Evolutionary conservation across 2,329 filamentous ascomycete species (phyloP), one percentile per base, ranked within the genome.

Genomic region (Trichothecium sympodiale): DNA sequence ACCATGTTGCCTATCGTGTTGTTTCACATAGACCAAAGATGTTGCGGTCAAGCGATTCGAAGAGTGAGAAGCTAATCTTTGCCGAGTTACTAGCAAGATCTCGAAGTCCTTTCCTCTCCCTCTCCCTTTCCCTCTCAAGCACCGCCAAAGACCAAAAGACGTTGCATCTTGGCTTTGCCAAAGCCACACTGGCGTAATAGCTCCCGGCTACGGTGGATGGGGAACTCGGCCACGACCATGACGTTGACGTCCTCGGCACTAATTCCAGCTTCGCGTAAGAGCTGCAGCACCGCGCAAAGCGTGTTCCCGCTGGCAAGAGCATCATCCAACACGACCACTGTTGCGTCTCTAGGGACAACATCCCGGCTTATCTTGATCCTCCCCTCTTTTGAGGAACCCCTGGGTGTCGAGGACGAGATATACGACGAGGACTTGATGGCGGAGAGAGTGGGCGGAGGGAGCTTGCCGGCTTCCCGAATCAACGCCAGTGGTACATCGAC

Each of bases 291-390:
- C 7, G 68, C 70, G 48, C 56, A 65, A 26, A 78, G 61, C 3
- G 73, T 77, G 43, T 60, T 43, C 2, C 71, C 73, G 0, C 66
- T 70, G 5, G 74, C 61, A 38, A 79, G 62, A 18, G 75, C 71
- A 50, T 79, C 74, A 39, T 79, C 74, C 5, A 79, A 59, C 0
- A 77, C 61, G n/a, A 77, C 56, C 9, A 77, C 64, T 4, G 55
- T 57, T 4, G 50, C 53, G 2, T 53, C 60, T 26, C 17, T 46
- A 0, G 55, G 45, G 14, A 78, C 23, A 27, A 53, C 51, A 54
- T 64, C 54, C 15, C 45, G 46, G 13, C 57, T 56, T 48, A 79
- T 71, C 53, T 74, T 72, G 6, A 78, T 61, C 23, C 40, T 47
- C 27, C 59, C 56, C 38, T 55, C 51, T n/a, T n/a, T 34, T 23